Conservation (phyloP, 202 grass and related monocot species). For the Setaria italica region DNA sequence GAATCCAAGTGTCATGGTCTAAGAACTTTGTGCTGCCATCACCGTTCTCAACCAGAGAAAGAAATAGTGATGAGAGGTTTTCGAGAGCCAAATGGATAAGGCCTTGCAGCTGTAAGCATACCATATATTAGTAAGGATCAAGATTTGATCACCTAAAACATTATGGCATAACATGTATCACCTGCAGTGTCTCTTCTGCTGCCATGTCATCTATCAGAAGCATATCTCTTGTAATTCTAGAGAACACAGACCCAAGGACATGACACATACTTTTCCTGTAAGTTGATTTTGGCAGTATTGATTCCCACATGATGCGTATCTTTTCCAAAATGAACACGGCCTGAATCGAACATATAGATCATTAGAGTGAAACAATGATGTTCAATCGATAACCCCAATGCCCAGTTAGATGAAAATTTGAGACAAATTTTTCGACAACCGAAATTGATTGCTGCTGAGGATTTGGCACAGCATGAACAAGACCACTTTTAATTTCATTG, state of each 20-base stretch:
- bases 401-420: slow-evolving; percentile 9
- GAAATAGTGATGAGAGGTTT: slow-evolving; percentile 80
- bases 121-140: slow-evolving; percentile 31
- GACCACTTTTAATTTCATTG: background rate
- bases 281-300: slow-evolving; percentile 65
- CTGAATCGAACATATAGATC: slow-evolving; percentile 48
- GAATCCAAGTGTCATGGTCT: slow-evolving; percentile 58
- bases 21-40: slow-evolving; percentile 53
- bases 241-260: slow-evolving; percentile 83
- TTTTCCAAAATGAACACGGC: slow-evolving; percentile 91
- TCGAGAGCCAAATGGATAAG: slow-evolving; percentile 94
- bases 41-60: slow-evolving; percentile 64
- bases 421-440: background rate
- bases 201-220: slow-evolving; percentile 97
- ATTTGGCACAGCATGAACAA: slow-evolving; percentile 33
- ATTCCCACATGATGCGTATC: slow-evolving; percentile 92
- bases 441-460: background rate
- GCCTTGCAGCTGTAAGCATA: slow-evolving; percentile 78
- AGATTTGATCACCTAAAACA: slow-evolving; percentile 11
- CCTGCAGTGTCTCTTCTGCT: slow-evolving; percentile 95
- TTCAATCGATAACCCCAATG: background rate
- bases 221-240: slow-evolving; percentile 90
- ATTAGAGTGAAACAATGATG: slow-evolving; percentile 1
- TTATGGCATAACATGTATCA: slow-evolving; percentile 44
- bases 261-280: slow-evolving; percentile 84